Conservation (phyloP, 768 basidiomycete species). For the Crassisporium funariophilum region DNA sequence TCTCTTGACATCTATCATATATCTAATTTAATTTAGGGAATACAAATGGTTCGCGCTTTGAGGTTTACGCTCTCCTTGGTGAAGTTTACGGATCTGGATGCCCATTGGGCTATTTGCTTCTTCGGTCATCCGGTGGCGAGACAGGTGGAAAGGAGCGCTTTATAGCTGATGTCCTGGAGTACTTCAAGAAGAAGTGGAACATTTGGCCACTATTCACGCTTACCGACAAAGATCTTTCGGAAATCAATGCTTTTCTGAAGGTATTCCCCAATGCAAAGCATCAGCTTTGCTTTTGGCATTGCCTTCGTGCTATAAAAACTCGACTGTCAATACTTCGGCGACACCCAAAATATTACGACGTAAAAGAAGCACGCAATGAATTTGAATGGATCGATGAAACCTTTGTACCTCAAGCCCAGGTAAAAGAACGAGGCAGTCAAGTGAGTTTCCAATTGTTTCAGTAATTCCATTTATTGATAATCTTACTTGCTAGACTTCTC, state of each 20-base stretch:
- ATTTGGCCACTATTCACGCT: constrained; percentile 26
- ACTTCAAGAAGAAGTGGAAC: constrained; percentile 24
- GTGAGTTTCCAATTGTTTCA: too few relatives aligned
- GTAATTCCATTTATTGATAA: too few relatives aligned
- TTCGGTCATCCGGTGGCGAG: constrained; percentile 17
- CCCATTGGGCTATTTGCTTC: constrained; percentile 32
- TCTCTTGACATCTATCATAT: not conserved
- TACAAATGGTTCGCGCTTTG: constrained; percentile 32
- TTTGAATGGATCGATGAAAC: constrained; percentile 28
- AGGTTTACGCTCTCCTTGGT: constrained; percentile 33
- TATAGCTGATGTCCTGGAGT: constrained; percentile 23
- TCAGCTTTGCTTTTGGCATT: constrained; percentile 42
- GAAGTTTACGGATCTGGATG: constrained; percentile 34
- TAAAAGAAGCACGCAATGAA: constrained; percentile 21
- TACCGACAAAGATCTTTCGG: constrained; percentile 32
- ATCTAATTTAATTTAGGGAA: constrained; percentile 20
- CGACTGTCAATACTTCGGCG: constrained; percentile 26
- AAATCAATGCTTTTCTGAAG: constrained; percentile 30
- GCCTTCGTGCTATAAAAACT: constrained; percentile 26
- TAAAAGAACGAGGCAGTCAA: not conserved
- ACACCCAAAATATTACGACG: constrained; percentile 29
- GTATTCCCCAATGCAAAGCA: constrained; percentile 32
- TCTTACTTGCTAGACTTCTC: too few relatives aligned
- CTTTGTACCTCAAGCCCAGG: constrained; percentile 27
- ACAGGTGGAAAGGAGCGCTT: constrained; percentile 27